Percentiles rank a stretch among this genome's conserved stretches.
Conservation (phyloP, 1,284 basidiomycete genomes). For the Cutaneotrichosporon cutaneum region DNA sequence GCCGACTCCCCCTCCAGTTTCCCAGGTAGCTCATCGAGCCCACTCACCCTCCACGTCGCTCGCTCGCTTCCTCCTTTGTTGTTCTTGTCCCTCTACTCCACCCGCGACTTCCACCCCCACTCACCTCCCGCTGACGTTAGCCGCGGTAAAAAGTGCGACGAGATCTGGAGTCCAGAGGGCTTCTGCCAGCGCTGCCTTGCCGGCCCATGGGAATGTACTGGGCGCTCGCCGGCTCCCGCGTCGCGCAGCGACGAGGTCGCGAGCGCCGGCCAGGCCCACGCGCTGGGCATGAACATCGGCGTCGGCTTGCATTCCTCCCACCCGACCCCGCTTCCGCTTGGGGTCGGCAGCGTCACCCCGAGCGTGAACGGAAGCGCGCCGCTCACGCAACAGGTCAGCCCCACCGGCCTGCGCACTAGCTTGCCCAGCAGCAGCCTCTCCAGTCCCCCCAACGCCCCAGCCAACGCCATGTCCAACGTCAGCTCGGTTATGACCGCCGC, state of each 20-base stretch:
- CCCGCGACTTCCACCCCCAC: too few species aligned
- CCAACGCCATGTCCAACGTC: neutral
- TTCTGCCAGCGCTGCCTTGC: slow-evolving; percentile 30
- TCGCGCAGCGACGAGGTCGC: neutral
- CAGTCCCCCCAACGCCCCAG: too few species aligned
- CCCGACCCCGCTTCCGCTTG: too few species aligned
- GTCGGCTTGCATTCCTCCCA: neutral
- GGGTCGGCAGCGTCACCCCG: neutral
- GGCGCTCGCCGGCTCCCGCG: slow-evolving; percentile 9
- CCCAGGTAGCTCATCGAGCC: too few species aligned
- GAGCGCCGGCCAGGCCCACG: neutral
- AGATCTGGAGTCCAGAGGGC: slow-evolving; percentile 31
- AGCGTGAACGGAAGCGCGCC: neutral
- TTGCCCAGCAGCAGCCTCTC: too few species aligned
- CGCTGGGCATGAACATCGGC: neutral
- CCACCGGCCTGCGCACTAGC: neutral
- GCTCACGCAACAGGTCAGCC: too few species aligned
- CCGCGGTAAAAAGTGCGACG: slow-evolving; percentile 37
- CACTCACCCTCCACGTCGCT: too few species aligned
- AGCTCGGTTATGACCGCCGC: neutral
- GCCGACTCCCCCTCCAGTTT: neutral
- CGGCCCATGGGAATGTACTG: slow-evolving; percentile 30
- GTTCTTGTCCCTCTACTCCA: too few species aligned
- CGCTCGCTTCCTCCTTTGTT: too few species aligned
- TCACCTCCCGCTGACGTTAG: slow-evolving; percentile 16